Conservation (phyloP, 345 rosid genomes). For the Bruguiera parviflora region DNA sequence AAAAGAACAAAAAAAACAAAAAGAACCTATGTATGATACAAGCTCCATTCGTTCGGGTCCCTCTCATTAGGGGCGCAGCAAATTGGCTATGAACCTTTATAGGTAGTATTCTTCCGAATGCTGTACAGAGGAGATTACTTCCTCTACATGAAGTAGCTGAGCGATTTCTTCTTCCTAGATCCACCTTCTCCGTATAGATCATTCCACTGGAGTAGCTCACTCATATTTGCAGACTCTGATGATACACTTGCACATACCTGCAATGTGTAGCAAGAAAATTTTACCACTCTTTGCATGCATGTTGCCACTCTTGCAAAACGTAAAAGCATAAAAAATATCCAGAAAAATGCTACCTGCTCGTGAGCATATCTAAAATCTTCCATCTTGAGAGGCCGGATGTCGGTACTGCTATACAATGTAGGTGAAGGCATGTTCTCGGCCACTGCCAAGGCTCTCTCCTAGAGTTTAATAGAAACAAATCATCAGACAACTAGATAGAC, state of each 20-base stretch:
- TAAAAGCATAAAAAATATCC: neutral
- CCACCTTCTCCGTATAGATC: constrained; percentile 98
- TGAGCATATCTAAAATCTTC: constrained; percentile 85
- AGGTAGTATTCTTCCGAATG: constrained; percentile 22
- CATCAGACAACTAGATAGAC: neutral
- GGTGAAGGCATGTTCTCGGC: constrained; percentile 69
- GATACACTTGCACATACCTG: constrained; percentile 98
- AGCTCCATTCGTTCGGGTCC: constrained; percentile 24
- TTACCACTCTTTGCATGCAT: neutral
- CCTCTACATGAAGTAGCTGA: constrained; percentile 96
- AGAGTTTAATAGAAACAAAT: constrained; percentile 14
- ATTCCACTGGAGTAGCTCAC: constrained; percentile 92
- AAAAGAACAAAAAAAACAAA: neutral
- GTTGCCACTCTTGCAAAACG: too few relatives aligned
- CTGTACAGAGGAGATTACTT: constrained; percentile 25
- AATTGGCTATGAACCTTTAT: neutral
- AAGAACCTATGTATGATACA: constrained; percentile 40
- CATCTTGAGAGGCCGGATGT: constrained; percentile 72
- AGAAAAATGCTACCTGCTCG: constrained; percentile 65
- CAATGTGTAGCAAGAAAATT: neutral
- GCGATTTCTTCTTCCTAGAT: constrained; percentile 78
- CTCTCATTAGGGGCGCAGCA: constrained; percentile 4
- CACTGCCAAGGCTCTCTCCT: constrained; percentile 68
- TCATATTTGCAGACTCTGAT: constrained; percentile 92
- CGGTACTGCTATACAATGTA: constrained; percentile 60